Evolutionary conservation across 108 stramenopile genomes (phyloP).

Genomic region (Nitzschia sp.): DNA sequence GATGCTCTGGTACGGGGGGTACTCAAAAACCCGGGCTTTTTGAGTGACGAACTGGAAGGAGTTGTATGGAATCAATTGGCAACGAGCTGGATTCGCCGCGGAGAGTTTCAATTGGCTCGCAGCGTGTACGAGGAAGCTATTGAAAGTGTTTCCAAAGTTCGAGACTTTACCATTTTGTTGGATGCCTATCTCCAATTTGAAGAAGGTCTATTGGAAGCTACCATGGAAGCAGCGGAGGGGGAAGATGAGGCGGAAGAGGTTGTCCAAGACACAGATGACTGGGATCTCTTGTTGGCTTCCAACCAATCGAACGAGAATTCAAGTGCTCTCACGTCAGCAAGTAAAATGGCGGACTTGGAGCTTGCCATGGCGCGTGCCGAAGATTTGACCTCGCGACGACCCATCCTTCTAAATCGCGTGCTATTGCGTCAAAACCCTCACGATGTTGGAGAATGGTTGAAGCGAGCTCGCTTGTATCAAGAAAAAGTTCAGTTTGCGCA

Average conservation of each 20-base stretch:
- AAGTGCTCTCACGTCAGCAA: conserved; percentile 9
- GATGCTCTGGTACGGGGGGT: conserved; percentile 76
- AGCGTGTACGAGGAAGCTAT: conserved; percentile 96
- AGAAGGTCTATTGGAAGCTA: conserved; percentile 91
- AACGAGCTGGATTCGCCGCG: conserved; percentile 90
- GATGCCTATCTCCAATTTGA: conserved; percentile 96
- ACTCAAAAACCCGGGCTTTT: conserved; percentile 23
- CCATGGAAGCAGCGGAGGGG: conserved; percentile 78
- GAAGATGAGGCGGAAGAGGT: conserved; percentile 48
- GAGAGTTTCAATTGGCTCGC: conserved; percentile 94
- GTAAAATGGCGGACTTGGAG: conserved; percentile 77
- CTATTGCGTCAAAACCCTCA: conserved; percentile 96
- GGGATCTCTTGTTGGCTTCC: conserved; percentile 64
- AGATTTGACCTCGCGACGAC: conserved; percentile 89
- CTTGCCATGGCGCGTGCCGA: conserved; percentile 92
- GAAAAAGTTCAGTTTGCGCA: conserved; percentile 39
- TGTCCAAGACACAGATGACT: conserved; percentile 49
- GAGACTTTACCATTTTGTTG: conserved; percentile 95
- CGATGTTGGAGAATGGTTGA: conserved; percentile 95
- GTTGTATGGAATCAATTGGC: conserved; percentile 94
- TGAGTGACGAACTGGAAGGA: conserved; percentile 91
- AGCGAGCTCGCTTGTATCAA: conserved; percentile 81
- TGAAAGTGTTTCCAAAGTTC: conserved; percentile 81
- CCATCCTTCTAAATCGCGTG: conserved; percentile 90
- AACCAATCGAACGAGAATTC: neutral